Conservation (phyloP, 1,139 yeast species). For the Lodderomyces pseudojiufengensis region DNA sequence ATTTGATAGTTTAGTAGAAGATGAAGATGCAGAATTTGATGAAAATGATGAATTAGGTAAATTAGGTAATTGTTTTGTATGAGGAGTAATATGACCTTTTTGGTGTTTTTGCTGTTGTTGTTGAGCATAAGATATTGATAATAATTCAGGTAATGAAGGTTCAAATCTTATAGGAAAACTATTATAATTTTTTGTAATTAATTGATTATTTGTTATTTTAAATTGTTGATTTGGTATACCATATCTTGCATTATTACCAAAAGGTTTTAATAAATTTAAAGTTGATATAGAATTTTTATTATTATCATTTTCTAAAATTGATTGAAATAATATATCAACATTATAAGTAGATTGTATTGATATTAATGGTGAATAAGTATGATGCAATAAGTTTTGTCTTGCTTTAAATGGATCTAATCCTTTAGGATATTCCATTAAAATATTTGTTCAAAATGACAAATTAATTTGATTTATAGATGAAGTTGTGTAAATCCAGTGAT, state of each 20-base stretch:
- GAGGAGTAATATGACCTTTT: slow-evolving; percentile 7
- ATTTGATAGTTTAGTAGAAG: neutral
- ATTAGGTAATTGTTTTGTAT: neutral
- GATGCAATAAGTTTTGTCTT: slow-evolving; percentile 44
- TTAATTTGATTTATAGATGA: no score
- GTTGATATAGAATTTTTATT: slow-evolving; percentile 26
- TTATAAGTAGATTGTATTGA: slow-evolving; percentile 51
- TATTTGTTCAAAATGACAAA: no score
- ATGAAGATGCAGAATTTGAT: neutral
- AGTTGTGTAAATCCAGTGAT: no score
- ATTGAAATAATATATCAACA: slow-evolving; percentile 46
- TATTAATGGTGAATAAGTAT: slow-evolving; percentile 56
- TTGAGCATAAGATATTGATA: slow-evolving; percentile 29
- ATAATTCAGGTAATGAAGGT: slow-evolving; percentile 37
- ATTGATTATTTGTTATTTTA: slow-evolving; percentile 38
- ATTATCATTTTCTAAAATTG: slow-evolving; percentile 17
- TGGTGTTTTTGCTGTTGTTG: slow-evolving; percentile 7
- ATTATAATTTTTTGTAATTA: slow-evolving; percentile 41
- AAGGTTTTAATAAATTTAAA: slow-evolving; percentile 37
- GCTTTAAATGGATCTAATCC: slow-evolving; percentile 42
- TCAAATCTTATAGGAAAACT: slow-evolving; percentile 46
- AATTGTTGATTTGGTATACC: slow-evolving; percentile 34
- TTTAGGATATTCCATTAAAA: slow-evolving; percentile 28
- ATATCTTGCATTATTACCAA: slow-evolving; percentile 47
- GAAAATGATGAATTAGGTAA: neutral